phyloP scores from a whole-genome alignment of 2,329 filamentous ascomycete species.

The Xylaria sp. region DNA sequence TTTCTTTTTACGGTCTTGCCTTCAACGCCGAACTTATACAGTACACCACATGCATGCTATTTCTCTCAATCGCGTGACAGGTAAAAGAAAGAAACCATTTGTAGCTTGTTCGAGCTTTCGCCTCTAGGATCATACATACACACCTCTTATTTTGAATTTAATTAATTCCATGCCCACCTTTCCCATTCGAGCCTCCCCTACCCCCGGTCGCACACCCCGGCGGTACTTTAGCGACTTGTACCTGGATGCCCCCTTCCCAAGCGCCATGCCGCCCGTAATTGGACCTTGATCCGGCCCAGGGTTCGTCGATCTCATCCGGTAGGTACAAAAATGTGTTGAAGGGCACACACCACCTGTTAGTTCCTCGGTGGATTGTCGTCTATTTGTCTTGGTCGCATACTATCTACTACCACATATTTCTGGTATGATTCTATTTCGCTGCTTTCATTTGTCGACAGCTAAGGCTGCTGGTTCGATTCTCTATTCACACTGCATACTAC shows the following conservation, averaged over 20 bases:
- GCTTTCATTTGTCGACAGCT: constrained; percentile 18
- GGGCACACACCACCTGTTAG: constrained; percentile 39
- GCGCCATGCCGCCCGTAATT: constrained; percentile 50
- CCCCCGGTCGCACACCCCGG: constrained; percentile 36
- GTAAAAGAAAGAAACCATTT: neutral
- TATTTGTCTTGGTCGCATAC: constrained; percentile 29
- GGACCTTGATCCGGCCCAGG: constrained; percentile 44
- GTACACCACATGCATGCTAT: neutral
- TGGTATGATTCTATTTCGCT: constrained; percentile 28
- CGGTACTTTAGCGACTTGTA: constrained; percentile 42
- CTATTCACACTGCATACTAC: neutral
- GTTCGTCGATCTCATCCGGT: constrained; percentile 47
- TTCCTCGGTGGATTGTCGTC: constrained; percentile 35
- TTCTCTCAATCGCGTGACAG: neutral
- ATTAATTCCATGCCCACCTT: constrained; percentile 32
- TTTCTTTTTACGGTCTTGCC: neutral
- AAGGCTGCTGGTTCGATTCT: constrained; percentile 3
- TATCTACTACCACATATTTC: constrained; percentile 8
- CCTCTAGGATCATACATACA: constrained; percentile 32
- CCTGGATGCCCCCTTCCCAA: constrained; percentile 42
- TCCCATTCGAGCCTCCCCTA: constrained; percentile 17
- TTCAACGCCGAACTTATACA: neutral
- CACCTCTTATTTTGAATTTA: constrained; percentile 9
- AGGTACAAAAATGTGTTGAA: constrained; percentile 46
- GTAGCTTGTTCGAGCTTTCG: constrained; percentile 30